Evolutionary conservation across 148 eudicot genomes (phyloP).

Genomic region (Rhododendron williamsianum): DNA sequence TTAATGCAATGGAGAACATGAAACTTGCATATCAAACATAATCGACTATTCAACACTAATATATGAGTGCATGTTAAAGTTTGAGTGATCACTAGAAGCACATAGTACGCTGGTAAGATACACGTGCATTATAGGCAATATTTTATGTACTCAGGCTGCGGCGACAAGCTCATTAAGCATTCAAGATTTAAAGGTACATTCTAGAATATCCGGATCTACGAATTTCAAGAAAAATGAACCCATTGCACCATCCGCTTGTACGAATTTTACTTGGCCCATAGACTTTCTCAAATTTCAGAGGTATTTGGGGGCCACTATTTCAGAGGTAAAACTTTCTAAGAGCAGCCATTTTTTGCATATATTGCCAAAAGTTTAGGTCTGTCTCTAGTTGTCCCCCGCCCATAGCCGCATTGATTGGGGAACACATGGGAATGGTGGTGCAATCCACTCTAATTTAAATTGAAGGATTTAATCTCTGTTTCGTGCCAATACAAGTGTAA

Average conservation of each 20-base stretch:
- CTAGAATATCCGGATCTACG: neutral
- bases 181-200: neutral
- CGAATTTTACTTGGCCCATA: neutral
- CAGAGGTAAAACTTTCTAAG: neutral
- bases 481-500: neutral
- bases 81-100: neutral
- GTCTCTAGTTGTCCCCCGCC: neutral
- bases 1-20: neutral
- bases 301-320: neutral
- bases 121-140: neutral
- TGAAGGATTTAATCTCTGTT: neutral
- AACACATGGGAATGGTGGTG: too few relatives aligned
- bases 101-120: neutral
- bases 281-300: neutral
- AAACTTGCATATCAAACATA: neutral
- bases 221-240: neutral
- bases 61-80: neutral
- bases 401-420: neutral
- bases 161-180: neutral
- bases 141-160: neutral
- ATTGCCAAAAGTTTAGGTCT: neutral
- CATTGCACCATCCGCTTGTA: neutral
- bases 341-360: neutral
- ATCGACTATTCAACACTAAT: neutral
- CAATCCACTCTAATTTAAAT: neutral